Conservation (phyloP, 257 asterid species). For the Primulina tabacum region DNA sequence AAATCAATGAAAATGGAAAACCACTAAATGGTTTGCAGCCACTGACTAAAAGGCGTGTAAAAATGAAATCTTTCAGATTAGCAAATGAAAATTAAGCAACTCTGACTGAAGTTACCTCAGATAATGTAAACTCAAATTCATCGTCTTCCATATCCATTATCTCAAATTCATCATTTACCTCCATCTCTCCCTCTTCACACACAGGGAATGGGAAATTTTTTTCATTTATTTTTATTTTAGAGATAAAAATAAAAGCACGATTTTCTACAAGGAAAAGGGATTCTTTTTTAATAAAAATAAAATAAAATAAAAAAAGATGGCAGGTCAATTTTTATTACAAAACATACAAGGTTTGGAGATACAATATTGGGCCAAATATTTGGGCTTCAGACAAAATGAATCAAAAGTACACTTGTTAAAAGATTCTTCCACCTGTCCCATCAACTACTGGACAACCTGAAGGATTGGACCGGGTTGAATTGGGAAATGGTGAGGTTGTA, state of each 20-base stretch:
- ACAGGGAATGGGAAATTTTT: neutral
- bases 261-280: no score
- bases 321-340: no score
- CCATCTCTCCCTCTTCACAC: slow-evolving; percentile 15
- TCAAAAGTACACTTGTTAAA: no score
- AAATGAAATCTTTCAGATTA: slow-evolving; percentile 19
- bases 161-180: slow-evolving; percentile 28
- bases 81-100: neutral
- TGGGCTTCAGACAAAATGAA: neutral
- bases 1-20: slow-evolving; percentile 10
- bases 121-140: slow-evolving; percentile 51
- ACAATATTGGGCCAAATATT: neutral
- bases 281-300: no score
- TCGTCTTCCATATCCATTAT: slow-evolving; percentile 39
- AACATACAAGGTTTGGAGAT: no score
- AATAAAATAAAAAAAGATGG: no score
- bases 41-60: slow-evolving; percentile 10
- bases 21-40: neutral
- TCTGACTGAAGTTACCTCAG: slow-evolving; percentile 43
- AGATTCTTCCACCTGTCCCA: neutral
- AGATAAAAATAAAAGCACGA: no score
- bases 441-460: no score
- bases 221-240: no score
- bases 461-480: neutral
- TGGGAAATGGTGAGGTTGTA: neutral